Base-by-base conservation (phyloP, 2,329 filamentous ascomycete genomes). In the Neonectria faginata region DNA sequence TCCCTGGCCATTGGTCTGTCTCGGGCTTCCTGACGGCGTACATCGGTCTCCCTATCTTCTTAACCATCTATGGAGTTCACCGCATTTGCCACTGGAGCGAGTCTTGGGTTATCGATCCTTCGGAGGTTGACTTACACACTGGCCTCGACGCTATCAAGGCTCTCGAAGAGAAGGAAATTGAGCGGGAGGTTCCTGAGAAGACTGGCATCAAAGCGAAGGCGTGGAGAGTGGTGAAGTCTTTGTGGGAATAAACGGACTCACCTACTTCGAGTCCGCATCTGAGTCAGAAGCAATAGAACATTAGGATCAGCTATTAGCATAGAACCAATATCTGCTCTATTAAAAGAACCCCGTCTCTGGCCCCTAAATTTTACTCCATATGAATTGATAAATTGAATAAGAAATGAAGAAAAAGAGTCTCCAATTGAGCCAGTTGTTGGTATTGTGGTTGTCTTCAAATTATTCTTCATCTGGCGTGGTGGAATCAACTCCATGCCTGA, bases 31-130 rank as follows among this genome's bases (percentile, higher is more conserved):
- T 91, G 27, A 89, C 88, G 0, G 83, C 87, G 0, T 91, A 91
- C 70, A 84, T 90, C n/a, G 88, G 88, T 9, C 86, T 91, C 53
- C 87, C 88, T 0, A 84, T 89, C 18, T 91, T 91, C 73, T 70
- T 86, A 12, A 62, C 78, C 3, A 81, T 90, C 53, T n/a, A 76
- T 83, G 44, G 79, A 78, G 64, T 76, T 77, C 53, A 78, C 79
- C 42, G 60, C 10, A 44, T 55, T n/a, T 44, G 31, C 2, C 53
- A 57, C 22, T 57, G 60, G 60, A 57, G 11, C 8, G 60, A 62
- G n/a, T 39, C 14, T 1, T 62, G 60, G 60, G 10, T 39, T 0
- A 62, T 62, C 18, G 45, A 51, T 27, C 48, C 54, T 5, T 47
- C 47, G 3, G 18, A 62, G 12, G 60, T 62, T 41, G 60, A 62